Evolutionary conservation across 2,329 filamentous ascomycete species (phyloP).

Genomic region (Clonostachys solani): DNA sequence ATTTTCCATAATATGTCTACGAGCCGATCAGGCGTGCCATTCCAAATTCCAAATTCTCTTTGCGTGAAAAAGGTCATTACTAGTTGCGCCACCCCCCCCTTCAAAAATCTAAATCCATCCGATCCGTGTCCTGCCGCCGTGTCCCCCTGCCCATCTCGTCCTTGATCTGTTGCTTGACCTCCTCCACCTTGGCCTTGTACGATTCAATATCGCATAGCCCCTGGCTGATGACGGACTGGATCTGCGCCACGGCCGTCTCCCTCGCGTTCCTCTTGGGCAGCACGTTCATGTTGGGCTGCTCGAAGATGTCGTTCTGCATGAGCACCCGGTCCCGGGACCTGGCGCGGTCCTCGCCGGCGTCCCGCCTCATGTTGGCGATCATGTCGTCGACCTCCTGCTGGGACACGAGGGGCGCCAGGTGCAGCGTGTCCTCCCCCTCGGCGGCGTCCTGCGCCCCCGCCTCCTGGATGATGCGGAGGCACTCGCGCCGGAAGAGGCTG

Average conservation of each 20-base stretch:
- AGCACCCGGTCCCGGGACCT: background rate
- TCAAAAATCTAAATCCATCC: background rate
- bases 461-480: conserved; percentile 18
- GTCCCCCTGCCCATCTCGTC: background rate
- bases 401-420: background rate
- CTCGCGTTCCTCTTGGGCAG: background rate
- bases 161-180: background rate
- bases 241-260: background rate
- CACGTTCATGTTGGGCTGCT: no score
- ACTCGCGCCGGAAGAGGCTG: conserved; percentile 19
- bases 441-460: conserved; percentile 9
- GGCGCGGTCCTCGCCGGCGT: background rate
- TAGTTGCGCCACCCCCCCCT: no score
- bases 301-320: conserved; percentile 19
- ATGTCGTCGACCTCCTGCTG: conserved; percentile 13
- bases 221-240: background rate
- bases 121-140: background rate
- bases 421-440: background rate
- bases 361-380: conserved; percentile 17
- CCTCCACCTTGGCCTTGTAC: conserved; percentile 11
- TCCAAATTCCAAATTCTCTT: no score
- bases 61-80: no score
- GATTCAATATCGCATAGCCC: conserved; percentile 7
- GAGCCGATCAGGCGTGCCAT: no score
- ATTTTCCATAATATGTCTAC: no score